Percentiles rank a stretch among this genome's conserved stretches.
Conservation (phyloP, 495 filamentous ascomycete species). For the Astrothelium subdiscretum region DNA sequence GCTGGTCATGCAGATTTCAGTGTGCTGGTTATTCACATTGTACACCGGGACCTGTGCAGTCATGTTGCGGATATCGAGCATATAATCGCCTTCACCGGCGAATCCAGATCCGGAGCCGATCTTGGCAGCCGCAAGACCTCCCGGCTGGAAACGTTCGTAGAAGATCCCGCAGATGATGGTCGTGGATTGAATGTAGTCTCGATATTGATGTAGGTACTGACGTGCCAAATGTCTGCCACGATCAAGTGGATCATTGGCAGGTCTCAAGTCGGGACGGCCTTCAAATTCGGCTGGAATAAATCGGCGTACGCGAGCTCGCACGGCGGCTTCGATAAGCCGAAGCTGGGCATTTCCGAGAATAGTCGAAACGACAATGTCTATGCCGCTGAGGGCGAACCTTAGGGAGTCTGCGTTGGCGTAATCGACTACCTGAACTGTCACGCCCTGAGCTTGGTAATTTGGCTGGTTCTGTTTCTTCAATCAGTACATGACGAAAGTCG, state of each 20-base stretch:
- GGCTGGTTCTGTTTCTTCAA: constrained; percentile 16
- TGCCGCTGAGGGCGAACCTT: constrained; percentile 48
- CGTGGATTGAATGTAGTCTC: constrained; percentile 47
- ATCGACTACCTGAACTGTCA: constrained; percentile 52
- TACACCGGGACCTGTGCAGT: constrained; percentile 47
- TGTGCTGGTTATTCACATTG: constrained; percentile 35
- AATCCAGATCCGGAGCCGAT: constrained; percentile 42
- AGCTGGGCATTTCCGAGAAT: constrained; percentile 53
- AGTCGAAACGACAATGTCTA: constrained; percentile 68
- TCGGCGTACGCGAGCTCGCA: constrained; percentile 47
- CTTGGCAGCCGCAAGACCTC: constrained; percentile 42
- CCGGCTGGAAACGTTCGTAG: constrained; percentile 60
- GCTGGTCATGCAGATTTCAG: constrained; percentile 52
- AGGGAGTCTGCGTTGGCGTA: constrained; percentile 47
- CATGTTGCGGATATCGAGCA: constrained; percentile 47
- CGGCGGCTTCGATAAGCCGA: constrained; percentile 60
- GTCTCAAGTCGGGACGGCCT: constrained; percentile 37
- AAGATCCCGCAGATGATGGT: constrained; percentile 64
- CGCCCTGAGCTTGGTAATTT: constrained; percentile 33
- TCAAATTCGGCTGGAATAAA: constrained; percentile 72
- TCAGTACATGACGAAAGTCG: neutral
- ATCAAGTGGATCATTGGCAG: constrained; percentile 34
- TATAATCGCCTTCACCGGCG: constrained; percentile 46
- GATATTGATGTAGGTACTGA: constrained; percentile 41
- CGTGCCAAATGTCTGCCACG: constrained; percentile 48